Evolutionary conservation across 2,329 filamentous ascomycete genomes (phyloP), one percentile per base, ranked within the genome.

Genomic region (Erysiphe pulchra): DNA sequence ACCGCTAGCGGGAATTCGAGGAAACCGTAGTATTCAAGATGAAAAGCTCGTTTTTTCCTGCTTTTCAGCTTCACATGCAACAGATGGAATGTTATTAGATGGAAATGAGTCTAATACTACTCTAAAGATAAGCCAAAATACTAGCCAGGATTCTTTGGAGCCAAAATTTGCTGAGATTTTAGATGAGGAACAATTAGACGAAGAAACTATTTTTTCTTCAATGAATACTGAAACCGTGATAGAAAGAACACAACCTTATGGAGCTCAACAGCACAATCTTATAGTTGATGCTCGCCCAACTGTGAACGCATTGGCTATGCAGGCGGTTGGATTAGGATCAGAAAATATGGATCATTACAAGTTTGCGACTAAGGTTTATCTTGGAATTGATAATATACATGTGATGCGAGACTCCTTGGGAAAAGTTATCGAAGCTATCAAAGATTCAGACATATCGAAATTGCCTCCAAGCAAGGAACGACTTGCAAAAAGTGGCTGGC

Each of bases 271-370:
- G 58, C 75, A 75, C 50, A 98, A 95, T 56, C 65, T 95, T 48
- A 98, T 98, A 53, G 85, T 98, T 40, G 90, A 98, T 64, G 90
- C 90, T 40, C 75, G 90, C 41, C 90, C 90, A 14, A 90, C 80
- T 3, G 77, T 98, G 53, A 98, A 98, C 59, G 90, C 90, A 17
- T 76, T 86, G 53, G 85, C 85, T 7, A 95, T 94, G 71, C 86
- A 94, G 59, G 82, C 86, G 4, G 77, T 87, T 51, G 90, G 90
- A 7, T 76, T 86, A 59, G 90, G 90, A 2, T 93, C 87, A 0
- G 90, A 98, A 61, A 93, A 94, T 56, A 94, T 95, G 82, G 83
- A 93, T 51, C 80, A 93, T 61, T 98, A 98, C 64, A 83, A 80
- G 50, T 87, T 86, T 55, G 84, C 85, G 14, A 79, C 78, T 48